Percentiles rank a stretch among this genome's conserved stretches.
These are phyloP conservation scores for Erysimum pusillum DNA, from an alignment of 441 rosid species.

Conservation along the genomic window DNA sequence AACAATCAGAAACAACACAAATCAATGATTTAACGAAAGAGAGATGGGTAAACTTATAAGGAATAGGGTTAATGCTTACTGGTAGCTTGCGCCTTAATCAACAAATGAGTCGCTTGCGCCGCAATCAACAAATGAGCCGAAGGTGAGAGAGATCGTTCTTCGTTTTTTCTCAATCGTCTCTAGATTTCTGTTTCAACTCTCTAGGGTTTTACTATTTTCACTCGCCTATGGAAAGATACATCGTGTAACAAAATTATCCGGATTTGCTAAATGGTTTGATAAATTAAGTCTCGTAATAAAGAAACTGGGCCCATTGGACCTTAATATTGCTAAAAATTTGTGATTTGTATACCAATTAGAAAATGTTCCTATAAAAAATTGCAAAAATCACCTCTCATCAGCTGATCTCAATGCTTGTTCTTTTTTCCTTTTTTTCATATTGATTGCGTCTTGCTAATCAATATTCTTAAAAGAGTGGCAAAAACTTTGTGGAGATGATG, in stretches of 20 bases:
- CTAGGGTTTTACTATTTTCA: conserved; percentile 6
- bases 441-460: too few species aligned
- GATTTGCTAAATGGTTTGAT: not conserved
- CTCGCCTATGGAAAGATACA: not conserved
- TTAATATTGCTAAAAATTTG: not conserved
- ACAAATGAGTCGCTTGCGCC: conserved; percentile 8
- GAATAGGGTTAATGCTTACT: not conserved
- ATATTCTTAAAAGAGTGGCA: too few species aligned
- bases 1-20: not conserved
- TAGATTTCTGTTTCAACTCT: not conserved
- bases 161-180: not conserved
- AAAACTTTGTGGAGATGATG: too few species aligned
- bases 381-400: too few species aligned
- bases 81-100: conserved; percentile 23
- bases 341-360: too few species aligned
- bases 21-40: not conserved
- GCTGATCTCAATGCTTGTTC: too few species aligned
- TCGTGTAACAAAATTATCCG: not conserved
- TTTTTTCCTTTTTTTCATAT: too few species aligned
- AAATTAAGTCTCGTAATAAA: too few species aligned
- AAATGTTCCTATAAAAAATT: too few species aligned
- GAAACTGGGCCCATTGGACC: conserved; percentile 22
- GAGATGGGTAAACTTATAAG: not conserved
- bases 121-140: not conserved
- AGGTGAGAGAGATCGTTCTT: not conserved